Base-by-base conservation (phyloP, 768 basidiomycete genomes). In the Lactifluus hygrophoroides region DNA sequence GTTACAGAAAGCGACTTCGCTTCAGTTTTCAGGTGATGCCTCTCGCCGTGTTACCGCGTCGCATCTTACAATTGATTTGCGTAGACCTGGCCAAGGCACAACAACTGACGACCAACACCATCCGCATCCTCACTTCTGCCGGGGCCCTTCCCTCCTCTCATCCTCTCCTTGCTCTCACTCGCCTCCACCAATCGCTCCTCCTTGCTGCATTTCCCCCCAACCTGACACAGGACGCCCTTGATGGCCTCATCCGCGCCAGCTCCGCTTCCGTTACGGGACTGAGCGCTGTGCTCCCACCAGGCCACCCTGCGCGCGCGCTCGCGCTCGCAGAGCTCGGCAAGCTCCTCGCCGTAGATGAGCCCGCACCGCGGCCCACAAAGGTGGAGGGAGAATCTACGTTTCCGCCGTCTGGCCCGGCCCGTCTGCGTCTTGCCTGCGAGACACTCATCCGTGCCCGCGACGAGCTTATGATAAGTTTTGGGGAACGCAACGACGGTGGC, bases 291-390 rank as follows among this genome's bases (percentile, higher is more conserved):
- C 76, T 91, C 17, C 70, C 74, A 0, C 69, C 74, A 10, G 88
- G 87, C 1, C 93, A 95, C 68, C 92, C 94, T 0, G 78, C 87
- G 1, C 78, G 88, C 1, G 90, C 81, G 0, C 73, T 94, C 23
- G 83, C 87, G 4, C 72, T 86, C 8, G 83, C 85, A 3, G 92
- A 94, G 68, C 75, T 90, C 6, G 91, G 88, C 0, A 94, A 92
- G 71, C 72, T 93, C 7, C 75, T 94, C 6, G 81, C 82, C 0
- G 86, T 92, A 0, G 88, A 92, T 64, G 89, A 91, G 66, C 84
- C 83, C 0, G 69, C 71, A 3, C 80, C 82, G 17, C 67, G 34
- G 21, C 62, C 55, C 19, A 58, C 28, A 42, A 27, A 53, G 11
- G 37, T 60, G 27, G 37, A 42, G 23, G 67, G 38, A 25, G 60